phyloP scores from a whole-genome alignment of 306 rosid genomes.

The Vigna radiata region DNA sequence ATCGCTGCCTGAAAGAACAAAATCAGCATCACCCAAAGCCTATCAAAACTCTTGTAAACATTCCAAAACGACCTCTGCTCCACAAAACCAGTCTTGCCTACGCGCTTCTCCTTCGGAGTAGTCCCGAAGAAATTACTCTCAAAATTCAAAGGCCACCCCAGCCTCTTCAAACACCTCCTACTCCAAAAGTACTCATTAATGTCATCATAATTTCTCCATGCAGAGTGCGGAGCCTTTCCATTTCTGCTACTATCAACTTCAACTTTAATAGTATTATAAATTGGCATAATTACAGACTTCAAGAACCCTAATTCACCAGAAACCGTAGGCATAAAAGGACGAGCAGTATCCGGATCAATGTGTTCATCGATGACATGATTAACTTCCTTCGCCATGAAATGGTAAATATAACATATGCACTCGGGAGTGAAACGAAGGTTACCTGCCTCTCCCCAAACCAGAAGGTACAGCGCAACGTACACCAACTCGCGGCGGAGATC shows the following conservation, averaged over 20 bases:
- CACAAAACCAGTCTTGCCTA: constrained; percentile 96
- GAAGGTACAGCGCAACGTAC: constrained; percentile 70
- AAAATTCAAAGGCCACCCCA: constrained; percentile 67
- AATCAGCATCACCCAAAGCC: constrained; percentile 82
- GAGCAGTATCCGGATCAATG: constrained; percentile 69
- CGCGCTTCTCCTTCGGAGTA: constrained; percentile 59
- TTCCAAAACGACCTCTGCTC: constrained; percentile 98
- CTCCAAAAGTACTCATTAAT: constrained; percentile 92
- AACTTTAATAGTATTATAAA: constrained; percentile 62
- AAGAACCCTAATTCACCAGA: constrained; percentile 73
- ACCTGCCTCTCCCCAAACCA: constrained; percentile 93
- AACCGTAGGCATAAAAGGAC: constrained; percentile 62
- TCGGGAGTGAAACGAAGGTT: constrained; percentile 83
- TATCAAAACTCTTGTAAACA: constrained; percentile 84
- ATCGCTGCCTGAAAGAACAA: constrained; percentile 81
- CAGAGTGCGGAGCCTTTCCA: constrained; percentile 93
- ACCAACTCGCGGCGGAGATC: constrained; percentile 70
- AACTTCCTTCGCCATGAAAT: constrained; percentile 85
- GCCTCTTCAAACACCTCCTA: constrained; percentile 73
- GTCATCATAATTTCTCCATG: constrained; percentile 96
- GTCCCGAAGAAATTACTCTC: constrained; percentile 71
- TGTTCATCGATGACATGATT: constrained; percentile 63
- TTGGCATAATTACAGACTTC: constrained; percentile 78
- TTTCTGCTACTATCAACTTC: constrained; percentile 80
- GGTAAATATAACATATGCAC: constrained; percentile 77